phyloP scores from a whole-genome alignment of 495 filamentous ascomycete species.

The Aspergillus leporis region DNA sequence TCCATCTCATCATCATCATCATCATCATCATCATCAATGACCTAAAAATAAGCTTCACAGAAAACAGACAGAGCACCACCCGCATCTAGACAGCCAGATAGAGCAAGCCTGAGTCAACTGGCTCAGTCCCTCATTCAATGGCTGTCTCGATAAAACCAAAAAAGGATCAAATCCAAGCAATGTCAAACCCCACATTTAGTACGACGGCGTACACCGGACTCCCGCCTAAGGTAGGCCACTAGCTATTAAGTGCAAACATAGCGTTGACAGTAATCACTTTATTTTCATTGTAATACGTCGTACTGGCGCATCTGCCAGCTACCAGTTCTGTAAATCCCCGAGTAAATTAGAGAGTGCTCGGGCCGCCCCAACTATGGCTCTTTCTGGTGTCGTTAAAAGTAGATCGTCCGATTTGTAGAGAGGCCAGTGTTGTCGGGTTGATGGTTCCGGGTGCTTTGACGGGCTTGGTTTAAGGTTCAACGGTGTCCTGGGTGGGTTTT shows the following conservation, averaged over 20 bases:
- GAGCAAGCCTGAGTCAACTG: not conserved
- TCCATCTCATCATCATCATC: not conserved
- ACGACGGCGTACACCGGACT: not conserved
- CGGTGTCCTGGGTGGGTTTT: not conserved
- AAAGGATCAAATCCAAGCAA: not conserved
- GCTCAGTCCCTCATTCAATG: not conserved
- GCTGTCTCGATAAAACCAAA: not conserved
- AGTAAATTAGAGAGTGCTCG: not conserved
- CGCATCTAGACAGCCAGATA: not conserved
- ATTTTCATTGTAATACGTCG: not conserved
- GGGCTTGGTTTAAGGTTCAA: not conserved
- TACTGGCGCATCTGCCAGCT: not conserved
- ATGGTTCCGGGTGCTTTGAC: not conserved
- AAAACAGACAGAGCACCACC: not conserved
- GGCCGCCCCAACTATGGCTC: not conserved
- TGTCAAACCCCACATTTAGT: not conserved
- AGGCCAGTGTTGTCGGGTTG: not conserved
- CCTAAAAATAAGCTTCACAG: not conserved
- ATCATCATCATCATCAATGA: no score
- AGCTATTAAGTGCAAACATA: not conserved
- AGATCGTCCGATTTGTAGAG: not conserved
- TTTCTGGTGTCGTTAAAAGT: not conserved
- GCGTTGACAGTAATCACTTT: not conserved
- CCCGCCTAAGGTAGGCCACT: not conserved
- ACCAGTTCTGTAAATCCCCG: not conserved